Evolutionary conservation across 257 asterid species (phyloP).

Genomic region (Primulina eburnea): DNA sequence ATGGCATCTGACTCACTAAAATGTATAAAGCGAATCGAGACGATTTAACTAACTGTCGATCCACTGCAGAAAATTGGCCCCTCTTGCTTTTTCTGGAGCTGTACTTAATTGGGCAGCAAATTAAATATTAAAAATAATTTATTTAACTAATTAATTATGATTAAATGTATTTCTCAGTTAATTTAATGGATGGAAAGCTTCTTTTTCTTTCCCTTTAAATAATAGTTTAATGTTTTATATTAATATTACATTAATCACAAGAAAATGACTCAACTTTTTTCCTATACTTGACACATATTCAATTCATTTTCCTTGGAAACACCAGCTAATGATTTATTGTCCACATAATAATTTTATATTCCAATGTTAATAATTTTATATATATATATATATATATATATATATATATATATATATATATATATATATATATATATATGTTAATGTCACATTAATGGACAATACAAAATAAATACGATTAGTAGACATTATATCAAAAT

Average conservation of each 20-base stretch:
- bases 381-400: no score
- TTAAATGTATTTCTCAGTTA: not conserved
- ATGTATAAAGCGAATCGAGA: not conserved
- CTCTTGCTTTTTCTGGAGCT: not conserved
- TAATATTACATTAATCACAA: no score
- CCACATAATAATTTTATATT: not conserved
- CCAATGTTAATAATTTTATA: no score
- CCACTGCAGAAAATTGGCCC: conserved; percentile 10
- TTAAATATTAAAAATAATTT: no score
- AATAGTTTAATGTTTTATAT: not conserved
- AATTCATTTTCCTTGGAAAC: not conserved
- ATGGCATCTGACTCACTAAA: not conserved
- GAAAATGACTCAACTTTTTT: not conserved
- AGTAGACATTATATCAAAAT: no score
- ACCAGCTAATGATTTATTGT: not conserved
- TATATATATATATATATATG: no score
- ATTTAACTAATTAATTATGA: no score
- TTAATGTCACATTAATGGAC: no score
- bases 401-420: no score
- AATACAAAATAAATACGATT: no score
- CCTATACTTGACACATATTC: not conserved
- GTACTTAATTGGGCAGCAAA: not conserved
- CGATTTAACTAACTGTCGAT: conserved; percentile 6
- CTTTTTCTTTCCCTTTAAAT: no score
- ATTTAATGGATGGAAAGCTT: not conserved